A percentile compares a stretch with the other conserved stretches of the same genome.
These are phyloP conservation scores for Infundibulicybe gibba DNA, from an alignment of 768 basidiomycete species.

Conservation along the genomic window DNA sequence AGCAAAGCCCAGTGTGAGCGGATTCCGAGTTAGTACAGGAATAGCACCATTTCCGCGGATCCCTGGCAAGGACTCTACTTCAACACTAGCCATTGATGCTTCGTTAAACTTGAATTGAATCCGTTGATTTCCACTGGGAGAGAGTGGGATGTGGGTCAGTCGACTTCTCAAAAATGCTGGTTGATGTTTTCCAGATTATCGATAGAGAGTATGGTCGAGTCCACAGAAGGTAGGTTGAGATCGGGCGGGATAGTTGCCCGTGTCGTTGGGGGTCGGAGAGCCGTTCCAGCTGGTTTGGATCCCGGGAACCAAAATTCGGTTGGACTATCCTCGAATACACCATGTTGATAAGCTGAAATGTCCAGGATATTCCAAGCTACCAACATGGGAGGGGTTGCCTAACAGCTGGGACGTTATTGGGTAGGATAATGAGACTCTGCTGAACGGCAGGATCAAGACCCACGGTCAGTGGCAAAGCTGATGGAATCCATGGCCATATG, in stretches of 20 bases:
- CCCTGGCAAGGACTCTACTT: slow-evolving; percentile 54
- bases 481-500: too few species aligned
- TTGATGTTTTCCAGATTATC: slow-evolving; percentile 89
- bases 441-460: too few species aligned
- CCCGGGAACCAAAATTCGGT: background rate
- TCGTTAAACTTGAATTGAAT: slow-evolving; percentile 89
- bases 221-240: slow-evolving; percentile 77
- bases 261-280: slow-evolving; percentile 75
- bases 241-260: slow-evolving; percentile 93
- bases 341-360: too few species aligned
- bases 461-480: too few species aligned
- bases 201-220: slow-evolving; percentile 75
- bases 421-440: too few species aligned
- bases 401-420: too few species aligned
- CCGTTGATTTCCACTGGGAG: slow-evolving; percentile 93
- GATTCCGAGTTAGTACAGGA: slow-evolving; percentile 79
- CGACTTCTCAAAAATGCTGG: slow-evolving; percentile 84
- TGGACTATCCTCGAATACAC: too few species aligned
- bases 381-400: too few species aligned
- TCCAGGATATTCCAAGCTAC: too few species aligned
- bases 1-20: slow-evolving; percentile 76
- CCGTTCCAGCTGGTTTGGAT: slow-evolving; percentile 34
- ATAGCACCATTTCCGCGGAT: slow-evolving; percentile 93
- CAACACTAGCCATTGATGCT: slow-evolving; percentile 87
- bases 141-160: slow-evolving; percentile 82